Evolutionary conservation across 75 land plant species (phyloP), one percentile per base, ranked within the genome.

Genomic region (Selaginella moellendorffii): DNA sequence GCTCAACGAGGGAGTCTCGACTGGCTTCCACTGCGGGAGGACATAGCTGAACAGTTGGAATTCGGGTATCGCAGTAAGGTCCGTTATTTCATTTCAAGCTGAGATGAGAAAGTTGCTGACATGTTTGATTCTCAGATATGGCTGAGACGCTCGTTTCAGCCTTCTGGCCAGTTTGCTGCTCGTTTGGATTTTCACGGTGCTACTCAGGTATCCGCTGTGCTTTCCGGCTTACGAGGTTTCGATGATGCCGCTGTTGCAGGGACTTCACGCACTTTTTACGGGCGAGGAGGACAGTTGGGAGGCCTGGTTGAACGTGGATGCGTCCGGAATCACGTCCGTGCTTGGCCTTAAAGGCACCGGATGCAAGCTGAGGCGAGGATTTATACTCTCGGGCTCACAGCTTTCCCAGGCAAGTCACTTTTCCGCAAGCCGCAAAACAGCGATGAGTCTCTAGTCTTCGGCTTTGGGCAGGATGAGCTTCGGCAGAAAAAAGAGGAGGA

Each of bases 211-310:
- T 20, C 17, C 5, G 14, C 46, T 36, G n/a, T n/a, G n/a, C n/a
- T n/a, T n/a, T n/a, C n/a, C n/a, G n/a, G n/a, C n/a, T n/a, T n/a
- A n/a, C n/a, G n/a, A n/a, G n/a, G n/a, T n/a, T n/a, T n/a, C n/a
- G n/a, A n/a, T n/a, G n/a, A n/a, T n/a, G n/a, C n/a, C 19, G 2
- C 29, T 56, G 60, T 31, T 76, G 71, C 69, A 93, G 98, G 96
- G 92, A 27, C 71, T 93, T 36, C 87, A 89, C 83, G 98, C 98
- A 18, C 96, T 89, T 63, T 93, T 93, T 56, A 85, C 80, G 19
- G 98, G 98, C 67, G 98, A 93, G 65, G 98, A 93, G 80, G 90
- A 82, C 61, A 78, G 77, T 18, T 93, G 98, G 98, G 98, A 93
- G 66, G 96, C 96, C 64, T 78, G 82, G 87, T 66, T 93, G 24